Evolutionary conservation across 352 stramenopile species (phyloP).

Genomic region (Blastocystis sp.): DNA sequence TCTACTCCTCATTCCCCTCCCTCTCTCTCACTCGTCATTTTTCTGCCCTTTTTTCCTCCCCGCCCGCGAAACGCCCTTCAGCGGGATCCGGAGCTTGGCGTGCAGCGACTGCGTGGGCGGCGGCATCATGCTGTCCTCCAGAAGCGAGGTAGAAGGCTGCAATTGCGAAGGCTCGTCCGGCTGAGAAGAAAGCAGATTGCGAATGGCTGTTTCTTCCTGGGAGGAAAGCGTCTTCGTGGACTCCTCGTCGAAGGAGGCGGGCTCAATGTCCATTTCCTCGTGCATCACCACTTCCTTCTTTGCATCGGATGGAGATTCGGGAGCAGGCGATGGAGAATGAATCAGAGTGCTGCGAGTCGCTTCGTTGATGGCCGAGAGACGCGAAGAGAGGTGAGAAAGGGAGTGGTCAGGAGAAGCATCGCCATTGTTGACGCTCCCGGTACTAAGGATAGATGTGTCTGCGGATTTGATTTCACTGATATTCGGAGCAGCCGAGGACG

Average conservation of each 20-base stretch:
- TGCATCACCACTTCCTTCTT: neutral
- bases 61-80: constrained; percentile 19
- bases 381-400: neutral
- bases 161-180: neutral
- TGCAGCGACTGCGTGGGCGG: neutral
- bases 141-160: neutral
- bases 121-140: constrained; percentile 14
- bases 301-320: neutral
- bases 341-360: neutral
- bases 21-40: neutral
- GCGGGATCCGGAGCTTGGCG: neutral
- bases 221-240: neutral
- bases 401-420: neutral
- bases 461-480: neutral
- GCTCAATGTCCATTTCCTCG: constrained; percentile 9
- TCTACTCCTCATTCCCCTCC: neutral
- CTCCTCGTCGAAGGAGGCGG: neutral
- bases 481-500: neutral
- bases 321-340: too few species aligned
- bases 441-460: neutral
- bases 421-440: neutral
- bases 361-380: neutral
- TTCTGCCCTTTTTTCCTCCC: constrained; percentile 27
- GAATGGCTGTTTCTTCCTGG: constrained; percentile 36
- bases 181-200: neutral